Evolutionary conservation across 768 basidiomycete species (phyloP), one percentile per base, ranked within the genome.

Genomic region (Cantharellus anzutake): DNA sequence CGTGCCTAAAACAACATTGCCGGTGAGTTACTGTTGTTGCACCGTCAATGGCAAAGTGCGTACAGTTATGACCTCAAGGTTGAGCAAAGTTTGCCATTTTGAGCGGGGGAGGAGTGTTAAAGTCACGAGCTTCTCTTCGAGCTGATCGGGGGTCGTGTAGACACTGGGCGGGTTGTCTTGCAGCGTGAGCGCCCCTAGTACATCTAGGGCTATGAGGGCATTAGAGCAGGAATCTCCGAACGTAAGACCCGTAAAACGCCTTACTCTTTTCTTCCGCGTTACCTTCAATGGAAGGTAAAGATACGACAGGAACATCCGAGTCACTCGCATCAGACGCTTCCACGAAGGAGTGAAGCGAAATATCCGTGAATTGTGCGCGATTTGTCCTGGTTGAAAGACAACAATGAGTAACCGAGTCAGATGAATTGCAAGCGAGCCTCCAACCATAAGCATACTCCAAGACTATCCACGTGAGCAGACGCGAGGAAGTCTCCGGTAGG

Each of bases 401-500:
- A 53, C 35, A 56, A 40, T 52, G 14, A 37, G 56, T 34, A 34
- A 48, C 11, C 29, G 11, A 11, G 29, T 48, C 44, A 48, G 44
- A 29, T 11, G 44, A 11, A 11, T 48, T 11, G 44, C 11, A 29
- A 48, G 44, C 11, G 44, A 48, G 11, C 11, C 11, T 11, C 11
- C 35, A 55, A 85, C 91, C 96, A 99, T n/a, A 99, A 78, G 70
- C 85, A 93, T 2, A 99, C 78, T 5, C 93, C 96, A 58, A 97
- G 84, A 61, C 83, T 91, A 65, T 96, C 93, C 3, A 96, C 82
- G 68, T 99, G 96, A 0, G 89, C 77, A 5, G 93, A 93, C 0
- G 96, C 96, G 63, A 99, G 72, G 73, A 99, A 98, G 69, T 98
- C 96, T 59, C 86, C 86, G 0, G 90, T 84, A 0, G 96, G 96